These are phyloP conservation scores for Pythium monospermum DNA, from an alignment of 352 stramenopile species.

Conservation along the genomic window DNA sequence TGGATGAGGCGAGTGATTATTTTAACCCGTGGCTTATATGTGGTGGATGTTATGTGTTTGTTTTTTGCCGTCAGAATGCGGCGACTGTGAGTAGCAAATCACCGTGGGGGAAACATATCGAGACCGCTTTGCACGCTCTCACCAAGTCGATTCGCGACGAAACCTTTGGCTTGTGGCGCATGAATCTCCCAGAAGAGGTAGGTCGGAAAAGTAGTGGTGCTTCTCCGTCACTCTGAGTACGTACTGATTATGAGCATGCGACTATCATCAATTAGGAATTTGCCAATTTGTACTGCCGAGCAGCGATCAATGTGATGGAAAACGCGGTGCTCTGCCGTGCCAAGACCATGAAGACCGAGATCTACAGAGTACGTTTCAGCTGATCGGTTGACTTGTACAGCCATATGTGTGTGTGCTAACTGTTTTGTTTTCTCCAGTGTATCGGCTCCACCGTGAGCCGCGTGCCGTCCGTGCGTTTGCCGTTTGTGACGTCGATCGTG, in stretches of 20 bases:
- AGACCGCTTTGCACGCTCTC: constrained; percentile 50
- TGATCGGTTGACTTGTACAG: not conserved
- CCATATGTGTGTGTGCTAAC: not conserved
- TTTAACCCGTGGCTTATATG: too few species aligned
- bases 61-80: too few species aligned
- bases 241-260: too few species aligned
- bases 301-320: constrained; percentile 61
- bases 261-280: constrained; percentile 43
- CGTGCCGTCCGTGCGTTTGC: constrained; percentile 62
- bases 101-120: constrained; percentile 63
- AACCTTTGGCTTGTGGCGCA: constrained; percentile 70
- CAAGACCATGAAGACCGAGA: constrained; percentile 57
- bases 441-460: constrained; percentile 55
- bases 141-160: constrained; percentile 55
- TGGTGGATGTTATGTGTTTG: too few species aligned
- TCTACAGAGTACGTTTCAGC: constrained; percentile 46
- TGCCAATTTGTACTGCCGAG: constrained; percentile 64
- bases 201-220: too few species aligned
- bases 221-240: too few species aligned
- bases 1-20: not conserved
- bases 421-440: constrained; percentile 27
- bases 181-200: constrained; percentile 77
- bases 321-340: constrained; percentile 55
- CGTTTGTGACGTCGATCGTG: constrained; percentile 62
- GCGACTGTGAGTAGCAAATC: constrained; percentile 3